Conservation (phyloP, 225 moss, liverwort and hornwort genomes). For the Pseudoscleropodium purum region DNA sequence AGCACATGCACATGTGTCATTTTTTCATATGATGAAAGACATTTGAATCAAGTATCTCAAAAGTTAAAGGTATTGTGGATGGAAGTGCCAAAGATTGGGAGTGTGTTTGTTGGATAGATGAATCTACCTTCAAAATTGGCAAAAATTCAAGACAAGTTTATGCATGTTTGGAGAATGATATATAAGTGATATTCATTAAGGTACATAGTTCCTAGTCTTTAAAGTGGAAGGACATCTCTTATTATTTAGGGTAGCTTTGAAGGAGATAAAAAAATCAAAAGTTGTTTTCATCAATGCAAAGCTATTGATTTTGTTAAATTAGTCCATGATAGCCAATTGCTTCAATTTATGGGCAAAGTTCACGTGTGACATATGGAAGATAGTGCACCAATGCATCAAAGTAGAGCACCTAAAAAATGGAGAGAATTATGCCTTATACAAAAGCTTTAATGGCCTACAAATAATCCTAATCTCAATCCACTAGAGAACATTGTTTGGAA, state of each 20-base stretch:
- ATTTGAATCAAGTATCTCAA: no score
- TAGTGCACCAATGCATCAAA: background rate
- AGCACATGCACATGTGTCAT: no score
- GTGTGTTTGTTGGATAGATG: background rate
- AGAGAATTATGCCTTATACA: background rate
- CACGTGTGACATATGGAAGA: rapidly evolving
- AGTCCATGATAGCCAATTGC: background rate
- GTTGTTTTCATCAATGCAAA: rapidly evolving
- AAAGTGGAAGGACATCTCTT: background rate
- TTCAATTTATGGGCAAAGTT: background rate
- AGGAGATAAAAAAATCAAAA: rapidly evolving
- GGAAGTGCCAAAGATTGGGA: background rate
- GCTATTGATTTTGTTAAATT: background rate
- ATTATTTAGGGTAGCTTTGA: background rate
- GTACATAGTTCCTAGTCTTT: background rate
- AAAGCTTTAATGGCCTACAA: background rate
- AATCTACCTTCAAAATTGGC: background rate
- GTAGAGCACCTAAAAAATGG: background rate
- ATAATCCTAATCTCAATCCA: background rate
- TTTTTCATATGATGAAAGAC: no score
- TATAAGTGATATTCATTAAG: background rate
- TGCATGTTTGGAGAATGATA: background rate
- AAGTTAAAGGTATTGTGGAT: background rate
- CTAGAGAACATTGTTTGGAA: background rate
- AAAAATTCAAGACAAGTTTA: background rate